Base-by-base conservation (phyloP, 2,329 filamentous ascomycete species). In the Plectosphaerella plurivora region DNA sequence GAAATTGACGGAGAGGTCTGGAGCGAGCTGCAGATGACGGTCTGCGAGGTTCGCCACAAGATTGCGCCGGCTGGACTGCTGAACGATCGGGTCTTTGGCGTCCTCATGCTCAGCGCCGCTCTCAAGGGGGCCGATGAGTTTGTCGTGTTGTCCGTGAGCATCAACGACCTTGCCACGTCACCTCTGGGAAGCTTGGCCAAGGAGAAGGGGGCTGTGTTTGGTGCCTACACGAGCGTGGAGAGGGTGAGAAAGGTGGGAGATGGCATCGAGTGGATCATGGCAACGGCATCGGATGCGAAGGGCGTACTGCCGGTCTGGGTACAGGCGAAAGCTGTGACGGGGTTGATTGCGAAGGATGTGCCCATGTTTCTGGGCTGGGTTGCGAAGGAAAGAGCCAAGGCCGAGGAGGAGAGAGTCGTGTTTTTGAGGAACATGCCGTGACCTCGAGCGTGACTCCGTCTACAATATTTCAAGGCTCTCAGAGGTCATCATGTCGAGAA, bases 211-310 rank as follows among this genome's bases (percentile, higher is more conserved):
- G 67, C 81, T 3, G 77, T 84, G 8, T 66, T 78, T 28, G 88
- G 80, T 4, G 72, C 73, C 10, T 91, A 90, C 60, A 80, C 76
- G 25, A 86, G 82, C 57, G 73, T 91, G 2, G 88, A 91, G 71
- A 70, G 81, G 45, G 69, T 87, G 35, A 69, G 76, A 52, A 70
- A 76, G 60, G 55, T 77, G 5, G 60, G n/a, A 69, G 71, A n/a
- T 1, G 65, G 70, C 16, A 75, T 89, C 46, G 84, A 87, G 66
- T 94, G 89, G 89, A 73, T 86, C 53, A 92, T 93, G 87, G 87
- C 83, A 9, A 92, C 88, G 10, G 80, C 84, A 11, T 87, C 84
- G 54, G 81, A 92, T 65, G 88, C 88, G 0, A 76, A 77, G 51
- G 89, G 89, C 0, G 67, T 77, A 25, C 61, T 92, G 52, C 89